A percentile compares a stretch with the other conserved stretches of the same genome.
Conservation (phyloP, 2,329 filamentous ascomycete species). For the Ophiostoma australiae region DNA sequence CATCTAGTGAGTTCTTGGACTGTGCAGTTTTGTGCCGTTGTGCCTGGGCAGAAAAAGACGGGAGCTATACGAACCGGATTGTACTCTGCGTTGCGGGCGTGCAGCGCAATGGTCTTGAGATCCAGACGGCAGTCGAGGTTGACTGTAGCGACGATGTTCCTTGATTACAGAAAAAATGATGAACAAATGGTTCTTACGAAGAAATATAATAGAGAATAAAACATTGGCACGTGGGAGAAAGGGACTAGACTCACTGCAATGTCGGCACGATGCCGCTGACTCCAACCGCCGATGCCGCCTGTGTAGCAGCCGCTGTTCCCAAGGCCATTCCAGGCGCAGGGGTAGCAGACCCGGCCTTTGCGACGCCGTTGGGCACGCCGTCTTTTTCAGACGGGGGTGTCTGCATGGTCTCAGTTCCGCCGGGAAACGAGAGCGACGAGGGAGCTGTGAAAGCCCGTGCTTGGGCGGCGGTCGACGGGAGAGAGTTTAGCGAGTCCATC, state of each 20-base stretch:
- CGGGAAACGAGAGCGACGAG: slow-evolving; percentile 86
- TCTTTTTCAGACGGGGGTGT: slow-evolving; percentile 29
- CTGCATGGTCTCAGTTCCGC: slow-evolving; percentile 35
- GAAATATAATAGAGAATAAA: not conserved
- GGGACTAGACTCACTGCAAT: slow-evolving; percentile 72
- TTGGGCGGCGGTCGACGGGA: slow-evolving; percentile 86
- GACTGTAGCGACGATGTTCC: slow-evolving; percentile 98
- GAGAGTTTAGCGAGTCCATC: slow-evolving; percentile 89
- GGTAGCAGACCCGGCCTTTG: slow-evolving; percentile 24
- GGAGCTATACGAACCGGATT: slow-evolving; percentile 53
- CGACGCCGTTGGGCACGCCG: slow-evolving; percentile 26
- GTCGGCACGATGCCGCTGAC: slow-evolving; percentile 89
- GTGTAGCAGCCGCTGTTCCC: slow-evolving; percentile 59
- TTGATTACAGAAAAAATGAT: slow-evolving; percentile 41
- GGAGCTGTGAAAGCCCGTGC: slow-evolving; percentile 94
- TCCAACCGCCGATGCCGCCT: slow-evolving; percentile 75
- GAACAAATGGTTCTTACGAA: slow-evolving; percentile 27
- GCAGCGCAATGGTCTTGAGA: slow-evolving; percentile 97
- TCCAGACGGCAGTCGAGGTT: slow-evolving; percentile 97
- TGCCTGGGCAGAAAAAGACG: slow-evolving; percentile 15
- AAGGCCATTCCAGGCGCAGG: slow-evolving; percentile 26
- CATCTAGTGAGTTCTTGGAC: not conserved
- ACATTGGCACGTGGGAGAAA: not conserved
- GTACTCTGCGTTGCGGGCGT: slow-evolving; percentile 98
- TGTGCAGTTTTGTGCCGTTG: slow-evolving; percentile 6